Conservation (phyloP, 2,329 filamentous ascomycete genomes). For the Ceratocystis colombiana region DNA sequence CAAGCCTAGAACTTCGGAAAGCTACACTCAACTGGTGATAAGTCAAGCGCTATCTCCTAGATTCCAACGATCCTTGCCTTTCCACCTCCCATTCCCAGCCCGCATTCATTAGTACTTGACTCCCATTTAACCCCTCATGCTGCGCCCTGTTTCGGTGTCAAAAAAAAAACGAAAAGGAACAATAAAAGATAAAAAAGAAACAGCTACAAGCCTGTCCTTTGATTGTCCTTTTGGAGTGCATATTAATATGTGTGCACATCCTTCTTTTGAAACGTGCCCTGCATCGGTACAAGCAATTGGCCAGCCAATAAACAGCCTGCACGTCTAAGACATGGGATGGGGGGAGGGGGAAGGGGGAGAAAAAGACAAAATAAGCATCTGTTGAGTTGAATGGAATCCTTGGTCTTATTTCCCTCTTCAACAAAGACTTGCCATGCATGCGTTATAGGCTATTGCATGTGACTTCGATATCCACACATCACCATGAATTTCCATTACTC, state of each 20-base stretch:
- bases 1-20: no score
- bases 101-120: background rate
- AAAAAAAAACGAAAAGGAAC: background rate
- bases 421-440: no score
- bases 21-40: no score
- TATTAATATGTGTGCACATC: constrained; percentile 10
- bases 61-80: no score
- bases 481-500: no score
- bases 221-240: background rate
- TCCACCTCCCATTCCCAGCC: background rate
- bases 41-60: no score
- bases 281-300: background rate
- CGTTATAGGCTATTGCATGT: background rate
- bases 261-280: constrained; percentile 15
- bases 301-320: background rate
- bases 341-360: no score
- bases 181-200: no score
- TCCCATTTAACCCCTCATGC: background rate
- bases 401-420: no score
- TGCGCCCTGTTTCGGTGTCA: background rate
- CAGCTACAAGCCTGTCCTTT: background rate
- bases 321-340: background rate
- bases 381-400: no score
- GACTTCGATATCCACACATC: background rate
- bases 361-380: no score